phyloP scores from a whole-genome alignment of 352 stramenopile genomes.

The Blastocystis hominis region DNA sequence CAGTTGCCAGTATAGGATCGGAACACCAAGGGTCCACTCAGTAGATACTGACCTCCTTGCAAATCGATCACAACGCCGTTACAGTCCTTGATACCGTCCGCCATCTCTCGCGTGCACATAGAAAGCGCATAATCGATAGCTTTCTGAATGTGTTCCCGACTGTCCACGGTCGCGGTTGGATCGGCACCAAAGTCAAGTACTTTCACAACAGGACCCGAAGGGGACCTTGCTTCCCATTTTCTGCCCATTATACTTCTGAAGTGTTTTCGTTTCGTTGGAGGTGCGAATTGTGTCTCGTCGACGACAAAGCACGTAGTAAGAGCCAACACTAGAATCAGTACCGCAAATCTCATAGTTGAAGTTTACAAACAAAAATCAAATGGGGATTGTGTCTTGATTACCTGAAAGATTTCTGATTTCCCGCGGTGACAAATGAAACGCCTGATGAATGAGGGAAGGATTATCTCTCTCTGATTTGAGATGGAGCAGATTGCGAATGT shows the following conservation, averaged over 20 bases:
- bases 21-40: neutral
- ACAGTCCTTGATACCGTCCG: slow-evolving; percentile 1
- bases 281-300: neutral
- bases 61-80: neutral
- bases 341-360: neutral
- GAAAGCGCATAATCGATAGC: neutral
- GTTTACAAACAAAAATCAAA: neutral
- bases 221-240: neutral
- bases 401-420: neutral
- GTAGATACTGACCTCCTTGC: neutral
- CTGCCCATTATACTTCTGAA: neutral
- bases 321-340: neutral
- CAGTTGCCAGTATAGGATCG: neutral
- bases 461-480: neutral
- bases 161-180: neutral
- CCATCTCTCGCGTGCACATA: neutral
- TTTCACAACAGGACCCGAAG: neutral
- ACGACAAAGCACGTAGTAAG: neutral
- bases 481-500: slow-evolving; percentile 52
- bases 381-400: neutral
- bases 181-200: neutral
- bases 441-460: neutral
- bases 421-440: neutral
- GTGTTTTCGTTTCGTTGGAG: neutral
- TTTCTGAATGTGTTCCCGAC: neutral